These are phyloP conservation scores for Canna indica DNA, from an alignment of 176 grass and related monocot genomes.

Conservation along the genomic window DNA sequence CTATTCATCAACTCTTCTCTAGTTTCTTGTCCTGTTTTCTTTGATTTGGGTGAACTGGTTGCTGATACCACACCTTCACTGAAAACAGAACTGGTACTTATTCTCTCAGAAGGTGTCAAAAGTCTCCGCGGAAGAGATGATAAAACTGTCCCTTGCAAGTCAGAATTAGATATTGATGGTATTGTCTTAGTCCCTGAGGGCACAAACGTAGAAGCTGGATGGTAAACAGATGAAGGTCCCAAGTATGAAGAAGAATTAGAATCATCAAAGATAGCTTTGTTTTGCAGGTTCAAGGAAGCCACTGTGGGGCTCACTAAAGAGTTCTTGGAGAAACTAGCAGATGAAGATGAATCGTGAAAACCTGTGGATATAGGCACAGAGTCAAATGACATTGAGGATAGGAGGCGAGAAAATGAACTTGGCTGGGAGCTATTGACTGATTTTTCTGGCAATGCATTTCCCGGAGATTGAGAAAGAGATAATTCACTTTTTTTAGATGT, in stretches of 20 bases:
- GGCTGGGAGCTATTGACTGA: slow-evolving; percentile 37
- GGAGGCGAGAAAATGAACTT: slow-evolving; percentile 40
- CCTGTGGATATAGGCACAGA: slow-evolving; percentile 40
- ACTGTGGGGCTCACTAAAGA: slow-evolving; percentile 40
- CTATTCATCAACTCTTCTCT: slow-evolving; percentile 78
- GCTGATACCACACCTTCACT: slow-evolving; percentile 72
- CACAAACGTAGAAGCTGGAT: slow-evolving; percentile 34
- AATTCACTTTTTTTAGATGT: slow-evolving; percentile 57
- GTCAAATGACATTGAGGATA: slow-evolving; percentile 42
- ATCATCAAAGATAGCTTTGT: slow-evolving; percentile 53
- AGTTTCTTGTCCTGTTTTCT: slow-evolving; percentile 83
- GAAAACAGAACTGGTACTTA: slow-evolving; percentile 68
- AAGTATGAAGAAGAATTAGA: slow-evolving; percentile 29
- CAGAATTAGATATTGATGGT: slow-evolving; percentile 23
- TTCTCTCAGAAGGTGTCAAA: slow-evolving; percentile 39
- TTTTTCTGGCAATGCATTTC: slow-evolving; percentile 44
- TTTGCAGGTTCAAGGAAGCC: slow-evolving; percentile 56
- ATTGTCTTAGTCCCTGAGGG: slow-evolving; percentile 31
- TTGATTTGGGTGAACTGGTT: slow-evolving; percentile 73
- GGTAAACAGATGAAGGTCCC: slow-evolving; percentile 33
- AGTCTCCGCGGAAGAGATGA: not conserved
- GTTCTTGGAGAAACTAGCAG: slow-evolving; percentile 36
- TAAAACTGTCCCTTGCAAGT: slow-evolving; percentile 29
- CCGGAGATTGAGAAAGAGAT: slow-evolving; percentile 25
- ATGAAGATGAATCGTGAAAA: slow-evolving; percentile 48